Evolutionary conservation across 768 basidiomycete species (phyloP), one percentile per base, ranked within the genome.

Genomic region (Cystobasidium tubakii): DNA sequence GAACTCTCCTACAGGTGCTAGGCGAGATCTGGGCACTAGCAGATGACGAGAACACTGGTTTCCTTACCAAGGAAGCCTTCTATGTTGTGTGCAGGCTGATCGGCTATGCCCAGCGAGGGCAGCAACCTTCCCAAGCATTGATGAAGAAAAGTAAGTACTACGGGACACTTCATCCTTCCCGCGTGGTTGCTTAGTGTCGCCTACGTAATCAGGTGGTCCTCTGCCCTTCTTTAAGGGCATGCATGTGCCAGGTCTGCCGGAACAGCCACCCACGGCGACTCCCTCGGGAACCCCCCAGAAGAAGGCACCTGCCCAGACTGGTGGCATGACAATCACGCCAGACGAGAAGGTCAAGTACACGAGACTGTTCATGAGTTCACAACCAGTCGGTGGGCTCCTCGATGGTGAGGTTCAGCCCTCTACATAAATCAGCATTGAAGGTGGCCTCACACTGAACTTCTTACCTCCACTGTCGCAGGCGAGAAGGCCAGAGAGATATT

Each of bases 11-110:
- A 4, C 57, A 60, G 33, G 25, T 60, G 57, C 87, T 99, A 75
- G 91, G 94, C 55, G 91, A 96, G 83, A 89, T 99, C 76, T 99
- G 96, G 95, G 86, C 84, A 74, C 83, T 98, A 73, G 88, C 92
- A 63, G 96, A 99, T 83, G 88, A 90, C 70, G 88, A 93, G 36
- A 94, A 97, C 84, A 90, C 90, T 75, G 96, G 96, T 1, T 92
- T 88, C 83, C 86, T 99, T 67, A 88, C 92, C 13, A 87, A 86
- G 76, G 93, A 91, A 79, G 90, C 90, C 54, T 90, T 92, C 77
- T 88, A 91, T 21, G 84, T 90, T 74, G 93, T 91, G 31, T 84
- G 95, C n/a, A 85, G 96, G 73, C 84, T 98, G 64, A 92, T 99
- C 75, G 92, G 90, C 2, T 90, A 90, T 85, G 90, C 92, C 1